Conservation (phyloP, 179 eudicot species). For the Gypsophila paniculata region DNA sequence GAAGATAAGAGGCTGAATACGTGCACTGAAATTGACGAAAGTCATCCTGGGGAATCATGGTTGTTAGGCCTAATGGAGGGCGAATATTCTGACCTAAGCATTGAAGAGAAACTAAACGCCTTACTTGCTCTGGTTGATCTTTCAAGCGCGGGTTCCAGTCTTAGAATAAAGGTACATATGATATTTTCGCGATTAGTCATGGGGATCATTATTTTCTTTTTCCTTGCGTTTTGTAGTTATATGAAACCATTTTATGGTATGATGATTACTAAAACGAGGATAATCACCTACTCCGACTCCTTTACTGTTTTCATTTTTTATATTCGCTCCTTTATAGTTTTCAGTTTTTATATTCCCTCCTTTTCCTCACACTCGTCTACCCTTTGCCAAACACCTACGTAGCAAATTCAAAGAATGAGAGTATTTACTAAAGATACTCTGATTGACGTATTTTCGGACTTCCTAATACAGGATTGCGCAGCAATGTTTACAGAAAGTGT, state of each 20-base stretch:
- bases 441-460: slow-evolving; percentile 17
- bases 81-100: slow-evolving; percentile 84
- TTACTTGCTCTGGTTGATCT: slow-evolving; percentile 74
- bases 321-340: too few relatives aligned
- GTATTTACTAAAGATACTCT: neutral
- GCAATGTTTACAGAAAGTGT: slow-evolving; percentile 32
- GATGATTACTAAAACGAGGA: neutral
- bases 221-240: neutral
- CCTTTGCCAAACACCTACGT: too few relatives aligned
- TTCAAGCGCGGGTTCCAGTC: slow-evolving; percentile 62
- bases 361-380: too few relatives aligned
- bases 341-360: too few relatives aligned
- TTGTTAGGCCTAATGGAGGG: slow-evolving; percentile 84
- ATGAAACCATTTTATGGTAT: neutral
- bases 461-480: slow-evolving; percentile 47
- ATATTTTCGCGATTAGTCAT: slow-evolving; percentile 11
- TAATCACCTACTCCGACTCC: too few relatives aligned
- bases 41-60: slow-evolving; percentile 88
- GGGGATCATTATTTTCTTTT: neutral
- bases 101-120: slow-evolving; percentile 78
- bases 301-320: too few relatives aligned
- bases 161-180: slow-evolving; percentile 65
- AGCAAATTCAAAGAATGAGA: too few relatives aligned
- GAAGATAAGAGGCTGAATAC: slow-evolving; percentile 28
- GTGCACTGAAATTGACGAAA: slow-evolving; percentile 82